Evolutionary conservation across 208 protist genomes (phyloP).

Genomic region (Acanthamoeba lenticulata): DNA sequence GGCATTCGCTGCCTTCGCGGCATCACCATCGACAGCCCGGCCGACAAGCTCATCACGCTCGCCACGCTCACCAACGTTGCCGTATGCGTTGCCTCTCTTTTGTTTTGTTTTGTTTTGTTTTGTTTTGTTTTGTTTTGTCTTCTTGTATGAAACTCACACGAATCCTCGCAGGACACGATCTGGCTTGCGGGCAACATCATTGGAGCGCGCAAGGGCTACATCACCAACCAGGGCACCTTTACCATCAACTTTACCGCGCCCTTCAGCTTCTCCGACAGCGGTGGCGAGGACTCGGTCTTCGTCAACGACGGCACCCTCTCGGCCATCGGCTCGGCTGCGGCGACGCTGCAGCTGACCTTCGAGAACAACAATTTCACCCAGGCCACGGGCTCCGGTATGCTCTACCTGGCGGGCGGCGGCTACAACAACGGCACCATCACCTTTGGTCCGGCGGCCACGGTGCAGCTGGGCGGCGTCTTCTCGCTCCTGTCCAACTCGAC

Average conservation of each 20-base stretch:
- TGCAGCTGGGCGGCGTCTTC: not conserved
- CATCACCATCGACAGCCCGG: not conserved
- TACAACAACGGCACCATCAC: constrained; percentile 59
- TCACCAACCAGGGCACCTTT: constrained; percentile 27
- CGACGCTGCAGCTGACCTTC: constrained; percentile 12
- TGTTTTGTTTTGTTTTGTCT: too few species aligned
- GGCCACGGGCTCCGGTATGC: not conserved
- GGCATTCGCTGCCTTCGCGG: not conserved
- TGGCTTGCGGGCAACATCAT: constrained; percentile 18
- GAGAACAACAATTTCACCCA: constrained; percentile 1
- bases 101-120: too few species aligned
- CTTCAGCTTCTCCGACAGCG: not conserved
- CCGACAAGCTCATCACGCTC: not conserved
- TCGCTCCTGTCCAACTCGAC: not conserved
- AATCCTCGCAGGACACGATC: too few species aligned
- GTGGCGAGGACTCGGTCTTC: not conserved
- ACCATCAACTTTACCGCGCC: not conserved
- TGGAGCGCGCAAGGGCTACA: not conserved
- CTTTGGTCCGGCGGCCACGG: not conserved
- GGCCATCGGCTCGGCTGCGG: not conserved
- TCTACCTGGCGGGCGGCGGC: constrained; percentile 18
- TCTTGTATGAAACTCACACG: too few species aligned
- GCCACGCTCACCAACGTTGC: constrained; percentile 7
- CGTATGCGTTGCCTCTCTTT: too few species aligned
- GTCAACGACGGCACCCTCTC: constrained; percentile 33